phyloP scores from a whole-genome alignment of 768 basidiomycete species.

The Saitozyma sp. region DNA sequence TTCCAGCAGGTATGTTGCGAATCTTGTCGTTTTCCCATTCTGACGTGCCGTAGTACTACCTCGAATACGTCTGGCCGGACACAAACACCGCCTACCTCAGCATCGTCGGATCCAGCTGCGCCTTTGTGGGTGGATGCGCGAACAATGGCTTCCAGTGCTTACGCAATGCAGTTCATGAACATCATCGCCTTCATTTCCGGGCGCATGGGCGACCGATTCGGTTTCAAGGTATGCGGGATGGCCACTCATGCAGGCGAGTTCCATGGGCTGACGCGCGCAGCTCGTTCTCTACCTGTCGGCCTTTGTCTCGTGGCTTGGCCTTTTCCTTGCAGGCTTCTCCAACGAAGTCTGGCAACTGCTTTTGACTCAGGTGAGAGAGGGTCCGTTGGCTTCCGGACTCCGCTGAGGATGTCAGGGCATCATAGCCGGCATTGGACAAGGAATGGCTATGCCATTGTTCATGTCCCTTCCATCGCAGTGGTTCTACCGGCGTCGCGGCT shows the following conservation, averaged over 20 bases:
- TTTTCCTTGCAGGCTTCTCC: slow-evolving; percentile 23
- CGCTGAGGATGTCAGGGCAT: slow-evolving; percentile 21
- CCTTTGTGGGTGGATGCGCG: slow-evolving; percentile 8
- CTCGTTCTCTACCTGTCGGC: slow-evolving; percentile 22
- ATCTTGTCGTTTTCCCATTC: neutral
- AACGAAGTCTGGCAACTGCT: slow-evolving; percentile 30
- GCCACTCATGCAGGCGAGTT: neutral
- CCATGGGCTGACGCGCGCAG: slow-evolving; percentile 2
- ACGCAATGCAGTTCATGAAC: slow-evolving; percentile 3
- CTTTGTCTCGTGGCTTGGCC: slow-evolving; percentile 17
- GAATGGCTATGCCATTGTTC: slow-evolving; percentile 38
- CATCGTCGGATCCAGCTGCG: neutral
- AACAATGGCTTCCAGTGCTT: neutral
- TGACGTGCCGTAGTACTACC: slow-evolving; percentile 17
- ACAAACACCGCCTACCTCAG: slow-evolving; percentile 10
- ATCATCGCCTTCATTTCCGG: slow-evolving; percentile 26
- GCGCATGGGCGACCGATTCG: slow-evolving; percentile 33
- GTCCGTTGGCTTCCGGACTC: neutral
- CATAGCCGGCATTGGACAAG: slow-evolving; percentile 27
- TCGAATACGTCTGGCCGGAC: slow-evolving; percentile 12
- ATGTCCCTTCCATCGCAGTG: slow-evolving; percentile 47
- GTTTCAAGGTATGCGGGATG: slow-evolving; percentile 25
- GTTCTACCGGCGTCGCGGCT: slow-evolving; percentile 40
- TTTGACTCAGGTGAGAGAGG: slow-evolving; percentile 25
- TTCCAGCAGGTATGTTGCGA: slow-evolving; percentile 16